Percentiles rank a stretch among this genome's conserved stretches.
phyloP scores from a whole-genome alignment of 169 alveolate genomes.

The Cryptosporidium canis region DNA sequence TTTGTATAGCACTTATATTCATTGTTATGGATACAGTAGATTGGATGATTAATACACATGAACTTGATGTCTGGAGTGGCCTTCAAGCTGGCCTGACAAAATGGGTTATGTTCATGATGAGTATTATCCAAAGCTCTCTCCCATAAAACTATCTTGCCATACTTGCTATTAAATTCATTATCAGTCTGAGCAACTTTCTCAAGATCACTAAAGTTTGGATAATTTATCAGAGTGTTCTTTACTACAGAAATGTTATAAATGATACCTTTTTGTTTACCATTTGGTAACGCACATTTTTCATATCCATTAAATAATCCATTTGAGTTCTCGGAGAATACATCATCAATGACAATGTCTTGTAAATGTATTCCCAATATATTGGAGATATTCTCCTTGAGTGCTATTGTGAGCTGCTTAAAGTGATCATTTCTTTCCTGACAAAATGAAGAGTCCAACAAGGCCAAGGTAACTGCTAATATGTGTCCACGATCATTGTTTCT shows the following conservation, averaged over 20 bases:
- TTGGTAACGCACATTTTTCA: conserved; percentile 37
- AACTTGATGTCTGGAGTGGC: neutral
- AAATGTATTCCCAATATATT: conserved; percentile 8
- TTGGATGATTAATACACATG: conserved; percentile 60
- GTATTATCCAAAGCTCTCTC: neutral
- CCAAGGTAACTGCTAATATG: neutral
- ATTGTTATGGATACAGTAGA: conserved; percentile 44
- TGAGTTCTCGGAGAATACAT: conserved; percentile 25
- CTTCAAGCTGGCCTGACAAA: conserved; percentile 31
- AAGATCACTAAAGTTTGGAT: conserved; percentile 17
- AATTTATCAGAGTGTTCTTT: conserved; percentile 10
- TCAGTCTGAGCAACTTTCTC: neutral
- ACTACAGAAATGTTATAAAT: conserved; percentile 24
- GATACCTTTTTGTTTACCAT: conserved; percentile 60
- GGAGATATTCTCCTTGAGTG: conserved; percentile 17
- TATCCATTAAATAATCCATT: neutral
- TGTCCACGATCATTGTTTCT: neutral
- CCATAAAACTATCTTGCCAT: conserved; percentile 26
- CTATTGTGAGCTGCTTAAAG: conserved; percentile 2
- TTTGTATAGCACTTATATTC: conserved; percentile 45
- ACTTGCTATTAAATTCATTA: conserved; percentile 9
- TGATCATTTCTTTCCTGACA: conserved; percentile 21
- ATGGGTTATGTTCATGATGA: conserved; percentile 21
- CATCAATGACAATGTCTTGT: conserved; percentile 49
- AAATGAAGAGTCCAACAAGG: conserved; percentile 31